phyloP scores from a whole-genome alignment of 192 early-diverging fungal genomes.

The Lobulomyces angularis region DNA sequence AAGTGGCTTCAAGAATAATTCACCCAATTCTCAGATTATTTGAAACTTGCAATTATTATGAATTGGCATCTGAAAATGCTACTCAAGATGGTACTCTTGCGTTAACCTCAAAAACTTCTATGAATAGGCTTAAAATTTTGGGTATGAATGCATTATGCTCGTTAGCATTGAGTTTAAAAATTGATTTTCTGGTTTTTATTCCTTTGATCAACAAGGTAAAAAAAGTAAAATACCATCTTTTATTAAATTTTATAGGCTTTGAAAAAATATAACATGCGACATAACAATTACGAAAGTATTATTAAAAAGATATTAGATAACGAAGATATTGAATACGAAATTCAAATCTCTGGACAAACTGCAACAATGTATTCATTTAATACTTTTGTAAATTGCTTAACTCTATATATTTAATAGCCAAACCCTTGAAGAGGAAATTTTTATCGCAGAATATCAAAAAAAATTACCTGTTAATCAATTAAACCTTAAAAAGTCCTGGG shows the following conservation, averaged over 20 bases:
- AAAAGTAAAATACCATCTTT: no score
- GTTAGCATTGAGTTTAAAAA: constrained; percentile 59
- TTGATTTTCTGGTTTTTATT: constrained; percentile 63
- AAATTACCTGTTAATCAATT: constrained; percentile 63
- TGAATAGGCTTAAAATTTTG: constrained; percentile 30
- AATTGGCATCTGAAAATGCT: no score
- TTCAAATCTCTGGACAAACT: no score
- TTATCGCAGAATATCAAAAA: no score
- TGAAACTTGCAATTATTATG: no score
- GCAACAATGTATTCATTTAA: no score
- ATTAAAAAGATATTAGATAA: constrained; percentile 49
- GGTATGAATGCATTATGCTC: constrained; percentile 64
- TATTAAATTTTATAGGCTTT: no score
- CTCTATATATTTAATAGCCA: not conserved
- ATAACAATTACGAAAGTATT: constrained; percentile 47
- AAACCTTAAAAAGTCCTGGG: constrained; percentile 58
- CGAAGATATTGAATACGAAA: no score
- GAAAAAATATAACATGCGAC: constrained; percentile 36
- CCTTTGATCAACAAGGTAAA: constrained; percentile 55
- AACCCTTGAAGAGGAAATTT: no score
- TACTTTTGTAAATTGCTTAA: not conserved
- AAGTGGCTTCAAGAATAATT: constrained; percentile 78
- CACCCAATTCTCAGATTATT: constrained; percentile 44
- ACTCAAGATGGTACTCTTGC: no score
- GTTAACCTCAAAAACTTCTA: constrained; percentile 9